Conservation (phyloP, 805 yeast genomes). For the Schizosaccharomyces octosporus region DNA sequence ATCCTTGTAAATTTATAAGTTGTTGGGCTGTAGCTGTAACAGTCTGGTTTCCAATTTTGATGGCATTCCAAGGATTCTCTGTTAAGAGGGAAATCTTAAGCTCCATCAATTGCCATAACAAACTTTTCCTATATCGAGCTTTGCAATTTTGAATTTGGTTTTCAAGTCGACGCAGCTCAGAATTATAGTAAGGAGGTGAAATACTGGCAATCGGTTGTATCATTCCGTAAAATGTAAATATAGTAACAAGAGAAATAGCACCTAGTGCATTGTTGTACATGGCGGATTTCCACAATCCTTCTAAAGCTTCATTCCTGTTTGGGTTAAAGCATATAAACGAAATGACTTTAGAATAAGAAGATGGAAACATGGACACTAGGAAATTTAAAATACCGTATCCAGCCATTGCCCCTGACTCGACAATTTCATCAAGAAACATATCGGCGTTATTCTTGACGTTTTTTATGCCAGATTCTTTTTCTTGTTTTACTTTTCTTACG, state of each 20-base stretch:
- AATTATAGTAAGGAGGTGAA: constrained; percentile 22
- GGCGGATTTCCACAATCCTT: constrained; percentile 72
- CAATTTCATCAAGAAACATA: neutral
- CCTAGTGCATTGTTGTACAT: constrained; percentile 67
- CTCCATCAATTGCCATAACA: constrained; percentile 73
- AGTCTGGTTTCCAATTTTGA: constrained; percentile 42
- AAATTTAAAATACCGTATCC: constrained; percentile 80
- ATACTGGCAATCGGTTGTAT: constrained; percentile 80
- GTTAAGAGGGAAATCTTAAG: constrained; percentile 55
- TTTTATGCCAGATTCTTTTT: neutral
- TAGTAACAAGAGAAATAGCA: constrained; percentile 58
- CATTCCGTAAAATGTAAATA: constrained; percentile 78
- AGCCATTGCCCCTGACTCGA: neutral
- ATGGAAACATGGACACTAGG: constrained; percentile 74
- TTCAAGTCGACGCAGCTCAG: constrained; percentile 9
- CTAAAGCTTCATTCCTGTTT: constrained; percentile 56
- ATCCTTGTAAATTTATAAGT: constrained; percentile 61
- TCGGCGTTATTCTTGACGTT: neutral
- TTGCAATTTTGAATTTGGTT: constrained; percentile 12
- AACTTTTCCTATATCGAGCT: constrained; percentile 55
- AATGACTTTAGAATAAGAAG: constrained; percentile 71
- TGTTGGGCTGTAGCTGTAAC: constrained; percentile 55
- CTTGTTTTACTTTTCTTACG: neutral
- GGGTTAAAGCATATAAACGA: constrained; percentile 84
- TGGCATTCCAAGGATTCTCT: constrained; percentile 45